Evolutionary conservation across 768 basidiomycete genomes (phyloP).

Genomic region (Dacryopinax spathularia): DNA sequence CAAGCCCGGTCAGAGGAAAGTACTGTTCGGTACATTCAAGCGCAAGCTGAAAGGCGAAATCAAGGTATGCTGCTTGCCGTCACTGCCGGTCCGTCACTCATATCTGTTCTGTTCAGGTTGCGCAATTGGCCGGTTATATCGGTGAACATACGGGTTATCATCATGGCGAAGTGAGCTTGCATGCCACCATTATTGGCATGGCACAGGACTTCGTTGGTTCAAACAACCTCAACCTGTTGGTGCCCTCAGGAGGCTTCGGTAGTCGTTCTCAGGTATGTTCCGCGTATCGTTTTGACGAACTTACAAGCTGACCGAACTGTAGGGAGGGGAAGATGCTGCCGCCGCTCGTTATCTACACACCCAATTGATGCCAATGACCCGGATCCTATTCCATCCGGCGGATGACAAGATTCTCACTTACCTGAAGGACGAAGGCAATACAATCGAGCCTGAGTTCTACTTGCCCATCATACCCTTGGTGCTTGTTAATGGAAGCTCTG

Average conservation of each 20-base stretch:
- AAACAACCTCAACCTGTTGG: constrained; percentile 82
- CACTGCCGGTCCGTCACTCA: background rate
- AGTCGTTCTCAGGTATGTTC: constrained; percentile 41
- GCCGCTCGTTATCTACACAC: constrained; percentile 95
- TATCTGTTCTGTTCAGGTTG: constrained; percentile 43
- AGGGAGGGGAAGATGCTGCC: constrained; percentile 93
- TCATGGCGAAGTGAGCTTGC: constrained; percentile 83
- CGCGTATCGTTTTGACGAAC: constrained; percentile 2
- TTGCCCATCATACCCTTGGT: constrained; percentile 80
- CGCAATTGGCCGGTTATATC: constrained; percentile 90
- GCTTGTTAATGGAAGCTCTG: constrained; percentile 86
- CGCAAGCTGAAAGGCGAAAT: constrained; percentile 82
- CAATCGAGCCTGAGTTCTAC: constrained; percentile 90
- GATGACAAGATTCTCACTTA: constrained; percentile 79
- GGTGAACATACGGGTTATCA: constrained; percentile 91
- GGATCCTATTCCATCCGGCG: constrained; percentile 60
- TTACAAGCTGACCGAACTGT: constrained; percentile 9
- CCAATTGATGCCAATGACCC: constrained; percentile 54
- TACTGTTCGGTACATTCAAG: constrained; percentile 92
- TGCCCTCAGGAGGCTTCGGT: constrained; percentile 89
- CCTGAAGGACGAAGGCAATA: constrained; percentile 69
- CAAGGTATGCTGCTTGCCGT: constrained; percentile 40
- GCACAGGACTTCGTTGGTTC: constrained; percentile 91
- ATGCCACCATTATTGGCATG: constrained; percentile 78
- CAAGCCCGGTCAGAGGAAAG: constrained; percentile 95